Evolutionary conservation across 1,284 basidiomycete genomes (phyloP), one percentile per base, ranked within the genome.

Genomic region (Dichomitus squalens): DNA sequence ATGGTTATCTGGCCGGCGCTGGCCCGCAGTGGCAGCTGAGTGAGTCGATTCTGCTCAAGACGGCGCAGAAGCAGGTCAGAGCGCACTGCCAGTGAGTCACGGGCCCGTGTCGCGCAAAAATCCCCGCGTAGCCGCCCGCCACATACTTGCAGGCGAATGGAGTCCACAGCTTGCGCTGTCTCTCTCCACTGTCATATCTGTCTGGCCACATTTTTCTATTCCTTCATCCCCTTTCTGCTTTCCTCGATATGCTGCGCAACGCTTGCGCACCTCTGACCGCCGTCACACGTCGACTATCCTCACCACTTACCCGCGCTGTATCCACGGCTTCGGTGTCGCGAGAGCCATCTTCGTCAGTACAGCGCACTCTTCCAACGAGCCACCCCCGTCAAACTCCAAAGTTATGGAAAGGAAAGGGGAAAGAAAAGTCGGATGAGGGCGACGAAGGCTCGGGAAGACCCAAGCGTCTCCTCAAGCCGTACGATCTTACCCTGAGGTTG

Each of bases 401-500:
- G 11, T 5, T 29, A 34, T 47, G 44, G 44, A 47, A 47, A 47
- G 44, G 44, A 6, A 47, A 47, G 31, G 44, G 27, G 9, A 47
- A 47, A 29, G 44, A 34, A 29, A 47, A 29, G 44, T 20, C 27
- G 31, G 31, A 21, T 11, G 18, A 21, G 18, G 48, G 39, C n/a
- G 34, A 18, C n/a, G 51, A 21, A 38, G 7, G 49, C n/a, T 31
- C 21, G 11, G 12, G 14, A 29, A 47, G 31, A 21, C 34, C 35
- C 27, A 68, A 66, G 40, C 68, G 63, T 16, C 67, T 73, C 25
- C 77, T 92, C 16, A 77, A 80, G 41, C 88, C 89, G 7, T 79
- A 86, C 65, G 75, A 82, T 1, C 81, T 92, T 31, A 79, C 86
- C 0, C 49, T 65, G 27, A 77, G 87, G 57, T 71, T 92, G 47